phyloP scores from a whole-genome alignment of 441 rosid genomes.

The Brassica hybrid region DNA sequence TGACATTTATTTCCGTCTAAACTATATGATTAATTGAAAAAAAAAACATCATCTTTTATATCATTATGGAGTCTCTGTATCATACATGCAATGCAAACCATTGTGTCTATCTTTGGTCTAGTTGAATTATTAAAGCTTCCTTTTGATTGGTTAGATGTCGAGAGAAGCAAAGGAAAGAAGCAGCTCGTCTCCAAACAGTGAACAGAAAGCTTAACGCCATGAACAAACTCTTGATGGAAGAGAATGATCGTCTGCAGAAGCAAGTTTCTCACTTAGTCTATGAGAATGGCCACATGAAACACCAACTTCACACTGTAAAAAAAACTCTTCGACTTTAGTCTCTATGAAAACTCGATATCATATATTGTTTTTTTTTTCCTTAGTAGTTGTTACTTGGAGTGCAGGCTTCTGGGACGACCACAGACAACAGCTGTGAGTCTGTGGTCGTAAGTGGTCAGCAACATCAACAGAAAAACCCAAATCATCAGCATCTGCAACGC shows the following conservation, averaged over 20 bases:
- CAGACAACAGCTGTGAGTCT: conserved; percentile 99
- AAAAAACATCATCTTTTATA: background rate
- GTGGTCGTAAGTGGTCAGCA: conserved; percentile 98
- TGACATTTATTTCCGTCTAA: conserved; percentile 28
- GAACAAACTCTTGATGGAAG: conserved; percentile 97
- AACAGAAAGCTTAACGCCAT: conserved; percentile 86
- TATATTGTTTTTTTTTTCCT: background rate
- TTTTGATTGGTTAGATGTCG: conserved; percentile 61
- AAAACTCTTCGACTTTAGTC: background rate
- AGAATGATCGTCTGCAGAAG: conserved; percentile 95
- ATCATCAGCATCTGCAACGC: conserved; percentile 79
- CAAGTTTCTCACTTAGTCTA: conserved; percentile 94
- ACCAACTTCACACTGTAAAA: conserved; percentile 74
- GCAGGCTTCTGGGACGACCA: conserved; percentile 88
- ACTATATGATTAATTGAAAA: background rate
- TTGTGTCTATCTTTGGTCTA: background rate
- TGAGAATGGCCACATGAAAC: conserved; percentile 86
- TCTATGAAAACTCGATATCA: background rate
- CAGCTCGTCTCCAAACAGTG: conserved; percentile 86
- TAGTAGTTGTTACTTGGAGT: background rate
- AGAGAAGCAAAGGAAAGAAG: conserved; percentile 95
- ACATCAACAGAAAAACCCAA: conserved; percentile 94
- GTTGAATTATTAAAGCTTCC: background rate
- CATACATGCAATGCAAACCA: background rate
- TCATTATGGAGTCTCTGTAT: conserved; percentile 21